Percentiles rank a stretch among this genome's conserved stretches.
Conservation (phyloP, 352 stramenopile genomes). For the Plasmopara muralis region DNA sequence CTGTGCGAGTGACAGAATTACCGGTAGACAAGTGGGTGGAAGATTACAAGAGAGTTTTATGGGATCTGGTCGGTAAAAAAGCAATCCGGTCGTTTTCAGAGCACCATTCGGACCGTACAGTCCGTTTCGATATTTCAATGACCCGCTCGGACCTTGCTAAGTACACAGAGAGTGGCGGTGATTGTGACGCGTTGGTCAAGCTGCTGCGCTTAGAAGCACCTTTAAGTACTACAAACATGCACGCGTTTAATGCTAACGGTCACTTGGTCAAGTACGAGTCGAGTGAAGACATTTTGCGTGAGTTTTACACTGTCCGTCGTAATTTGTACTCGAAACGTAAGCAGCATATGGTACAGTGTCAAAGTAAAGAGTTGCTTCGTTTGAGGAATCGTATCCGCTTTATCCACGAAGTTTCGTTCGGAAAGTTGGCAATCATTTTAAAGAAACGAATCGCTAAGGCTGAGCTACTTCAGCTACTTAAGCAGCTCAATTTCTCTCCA, state of each 20-base stretch:
- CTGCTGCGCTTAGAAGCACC: constrained; percentile 92
- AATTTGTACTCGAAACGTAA: constrained; percentile 85
- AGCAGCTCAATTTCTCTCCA: constrained; percentile 38
- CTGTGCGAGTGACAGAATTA: constrained; percentile 94
- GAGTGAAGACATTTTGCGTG: constrained; percentile 86
- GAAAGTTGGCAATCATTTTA: constrained; percentile 88
- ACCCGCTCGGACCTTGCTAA: constrained; percentile 79
- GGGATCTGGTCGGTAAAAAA: constrained; percentile 86
- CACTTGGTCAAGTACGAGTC: constrained; percentile 91
- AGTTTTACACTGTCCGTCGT: constrained; percentile 92
- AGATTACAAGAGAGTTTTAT: constrained; percentile 98
- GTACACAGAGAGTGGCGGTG: constrained; percentile 32
- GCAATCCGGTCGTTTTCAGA: constrained; percentile 90
- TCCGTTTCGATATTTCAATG: constrained; percentile 76
- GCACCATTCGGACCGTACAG: constrained; percentile 93
- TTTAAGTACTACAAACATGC: constrained; percentile 97
- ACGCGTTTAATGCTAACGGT: constrained; percentile 90
- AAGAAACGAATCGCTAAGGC: constrained; percentile 62
- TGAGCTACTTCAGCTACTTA: constrained; percentile 45
- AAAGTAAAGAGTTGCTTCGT: constrained; percentile 82
- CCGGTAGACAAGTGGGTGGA: constrained; percentile 97
- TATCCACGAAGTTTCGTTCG: constrained; percentile 92
- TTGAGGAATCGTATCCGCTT: constrained; percentile 97
- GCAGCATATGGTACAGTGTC: constrained; percentile 67
- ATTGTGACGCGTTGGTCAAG: constrained; percentile 64